These are phyloP conservation scores for Aspergillus sp. DNA, from an alignment of 2,329 filamentous ascomycete species.

Conservation along the genomic window DNA sequence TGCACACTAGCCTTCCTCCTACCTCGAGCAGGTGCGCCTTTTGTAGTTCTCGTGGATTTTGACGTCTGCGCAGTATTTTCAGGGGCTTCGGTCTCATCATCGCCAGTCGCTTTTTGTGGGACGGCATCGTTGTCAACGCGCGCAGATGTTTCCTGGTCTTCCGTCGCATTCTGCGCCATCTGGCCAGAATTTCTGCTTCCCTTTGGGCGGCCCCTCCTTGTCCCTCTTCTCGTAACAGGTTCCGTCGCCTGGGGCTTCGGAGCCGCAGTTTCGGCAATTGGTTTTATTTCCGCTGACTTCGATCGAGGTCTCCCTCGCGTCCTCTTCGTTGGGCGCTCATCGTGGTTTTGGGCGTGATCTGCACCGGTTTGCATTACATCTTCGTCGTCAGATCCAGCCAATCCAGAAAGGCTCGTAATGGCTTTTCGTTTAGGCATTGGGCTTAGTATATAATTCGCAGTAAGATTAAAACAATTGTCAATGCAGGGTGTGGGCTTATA, in stretches of 20 bases:
- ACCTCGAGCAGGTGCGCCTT: slow-evolving; percentile 22
- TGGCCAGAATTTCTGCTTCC: slow-evolving; percentile 29
- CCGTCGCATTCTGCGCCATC: slow-evolving; percentile 26
- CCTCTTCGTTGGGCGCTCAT: slow-evolving; percentile 39
- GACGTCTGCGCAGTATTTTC: slow-evolving; percentile 17
- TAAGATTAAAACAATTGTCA: background rate
- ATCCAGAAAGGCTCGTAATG: slow-evolving; percentile 43
- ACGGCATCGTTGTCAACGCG: slow-evolving; percentile 31
- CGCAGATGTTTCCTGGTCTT: slow-evolving; percentile 46
- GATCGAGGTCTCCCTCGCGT: slow-evolving; percentile 37
- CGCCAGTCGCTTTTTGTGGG: slow-evolving; percentile 25
- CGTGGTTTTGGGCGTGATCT: slow-evolving; percentile 26
- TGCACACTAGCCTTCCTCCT: slow-evolving; percentile 26
- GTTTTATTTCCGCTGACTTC: slow-evolving; percentile 44
- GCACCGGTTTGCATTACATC: slow-evolving; percentile 34
- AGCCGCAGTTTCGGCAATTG: slow-evolving; percentile 26
- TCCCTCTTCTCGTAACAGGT: slow-evolving; percentile 17
- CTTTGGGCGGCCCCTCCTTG: slow-evolving; percentile 33
- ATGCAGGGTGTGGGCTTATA: background rate
- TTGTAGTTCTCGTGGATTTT: slow-evolving; percentile 21
- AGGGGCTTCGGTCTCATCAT: slow-evolving; percentile 27
- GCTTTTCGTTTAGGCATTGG: slow-evolving; percentile 44
- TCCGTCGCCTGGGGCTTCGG: slow-evolving; percentile 22
- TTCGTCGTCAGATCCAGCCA: slow-evolving; percentile 50
- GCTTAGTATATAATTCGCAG: background rate